These are phyloP conservation scores for Dactylonectria macrodidyma DNA, from an alignment of 2,329 filamentous ascomycete genomes.

Conservation along the genomic window DNA sequence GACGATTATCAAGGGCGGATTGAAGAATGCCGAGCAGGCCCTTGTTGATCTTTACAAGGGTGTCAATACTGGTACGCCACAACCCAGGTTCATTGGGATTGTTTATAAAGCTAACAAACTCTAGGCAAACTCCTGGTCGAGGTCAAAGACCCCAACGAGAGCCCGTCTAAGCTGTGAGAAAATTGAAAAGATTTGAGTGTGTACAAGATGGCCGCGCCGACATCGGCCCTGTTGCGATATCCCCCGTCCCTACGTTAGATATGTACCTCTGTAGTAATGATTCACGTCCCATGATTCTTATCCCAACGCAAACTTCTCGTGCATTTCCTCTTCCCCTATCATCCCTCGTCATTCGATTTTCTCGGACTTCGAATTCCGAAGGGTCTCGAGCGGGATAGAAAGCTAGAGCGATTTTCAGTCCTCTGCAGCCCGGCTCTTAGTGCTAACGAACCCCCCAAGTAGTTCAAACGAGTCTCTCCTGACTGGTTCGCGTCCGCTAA, in stretches of 20 bases:
- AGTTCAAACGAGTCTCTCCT: neutral
- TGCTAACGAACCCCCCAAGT: neutral
- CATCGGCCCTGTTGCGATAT: conserved; percentile 1
- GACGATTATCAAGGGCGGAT: conserved; percentile 78
- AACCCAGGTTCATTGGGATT: neutral
- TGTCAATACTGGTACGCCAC: conserved; percentile 70
- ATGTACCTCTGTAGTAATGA: conserved; percentile 2
- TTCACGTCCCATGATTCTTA: neutral
- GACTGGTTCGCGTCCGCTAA: neutral
- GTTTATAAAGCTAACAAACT: conserved; percentile 11
- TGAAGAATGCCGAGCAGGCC: conserved; percentile 74
- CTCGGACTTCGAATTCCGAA: neutral
- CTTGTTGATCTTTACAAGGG: conserved; percentile 78
- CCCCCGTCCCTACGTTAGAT: neutral
- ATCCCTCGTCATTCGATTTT: neutral
- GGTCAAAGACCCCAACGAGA: conserved; percentile 50
- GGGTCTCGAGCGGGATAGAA: neutral
- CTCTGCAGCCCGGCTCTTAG: neutral
- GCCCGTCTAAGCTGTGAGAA: conserved; percentile 48
- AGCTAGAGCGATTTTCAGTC: neutral
- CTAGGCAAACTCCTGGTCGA: conserved; percentile 62
- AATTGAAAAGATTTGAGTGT: neutral
- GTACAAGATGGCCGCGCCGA: neutral
- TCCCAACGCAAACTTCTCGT: neutral
- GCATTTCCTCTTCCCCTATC: neutral